These are phyloP conservation scores for Chloridella minuta DNA, from an alignment of 352 stramenopile species.

Conservation along the genomic window DNA sequence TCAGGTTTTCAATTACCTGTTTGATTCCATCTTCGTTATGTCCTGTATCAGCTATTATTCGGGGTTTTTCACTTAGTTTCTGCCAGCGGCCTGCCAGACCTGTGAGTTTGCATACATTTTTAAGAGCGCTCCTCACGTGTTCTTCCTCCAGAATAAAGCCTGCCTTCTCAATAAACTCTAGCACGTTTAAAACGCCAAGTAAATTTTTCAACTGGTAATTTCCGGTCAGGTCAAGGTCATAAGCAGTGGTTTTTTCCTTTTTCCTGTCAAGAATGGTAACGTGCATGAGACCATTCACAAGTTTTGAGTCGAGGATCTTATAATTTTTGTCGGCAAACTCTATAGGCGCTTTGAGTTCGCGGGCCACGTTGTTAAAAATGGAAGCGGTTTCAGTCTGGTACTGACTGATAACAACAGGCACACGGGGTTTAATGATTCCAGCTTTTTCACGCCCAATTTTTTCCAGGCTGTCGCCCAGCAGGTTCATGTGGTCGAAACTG, in stretches of 20 bases:
- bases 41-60: background rate
- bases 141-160: background rate
- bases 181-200: background rate
- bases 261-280: background rate
- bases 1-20: background rate
- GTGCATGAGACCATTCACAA: conserved; percentile 5
- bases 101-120: conserved; percentile 11
- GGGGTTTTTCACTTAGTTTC: conserved; percentile 5
- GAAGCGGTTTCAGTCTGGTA: conserved; percentile 27
- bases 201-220: conserved; percentile 12
- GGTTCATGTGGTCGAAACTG: conserved; percentile 30
- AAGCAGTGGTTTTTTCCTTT: background rate
- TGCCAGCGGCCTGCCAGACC: background rate
- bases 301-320: background rate
- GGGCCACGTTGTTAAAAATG: background rate
- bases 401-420: conserved; percentile 39
- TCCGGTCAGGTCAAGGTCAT: background rate
- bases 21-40: conserved; percentile 10
- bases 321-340: conserved; percentile 8
- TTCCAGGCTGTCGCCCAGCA: conserved; percentile 33
- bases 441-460: conserved; percentile 46
- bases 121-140: background rate
- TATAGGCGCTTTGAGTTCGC: background rate
- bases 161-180: conserved; percentile 8
- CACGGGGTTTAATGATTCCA: conserved; percentile 42